Evolutionary conservation across 1,284 basidiomycete species (phyloP).

Genomic region (Phellinidium pouzarii): DNA sequence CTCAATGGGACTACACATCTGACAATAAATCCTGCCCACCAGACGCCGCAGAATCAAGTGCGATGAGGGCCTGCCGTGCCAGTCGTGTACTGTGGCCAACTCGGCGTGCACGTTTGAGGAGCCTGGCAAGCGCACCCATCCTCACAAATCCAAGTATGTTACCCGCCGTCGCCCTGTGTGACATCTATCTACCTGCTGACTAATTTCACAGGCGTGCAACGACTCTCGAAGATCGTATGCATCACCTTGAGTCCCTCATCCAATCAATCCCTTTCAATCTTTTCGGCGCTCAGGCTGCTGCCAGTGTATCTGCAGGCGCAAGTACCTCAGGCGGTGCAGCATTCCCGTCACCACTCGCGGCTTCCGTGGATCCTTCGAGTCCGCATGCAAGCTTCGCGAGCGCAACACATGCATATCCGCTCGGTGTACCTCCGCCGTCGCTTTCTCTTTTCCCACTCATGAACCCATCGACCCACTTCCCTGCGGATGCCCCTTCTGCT

Average conservation of each 20-base stretch:
- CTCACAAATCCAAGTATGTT: slow-evolving; percentile 75
- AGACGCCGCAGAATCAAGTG: slow-evolving; percentile 76
- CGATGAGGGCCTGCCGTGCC: slow-evolving; percentile 79
- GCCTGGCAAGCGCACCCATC: slow-evolving; percentile 73
- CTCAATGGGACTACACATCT: slow-evolving; percentile 5
- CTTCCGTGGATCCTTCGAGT: slow-evolving; percentile 28
- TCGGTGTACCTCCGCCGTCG: slow-evolving; percentile 70
- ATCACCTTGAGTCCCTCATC: slow-evolving; percentile 73
- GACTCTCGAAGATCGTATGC: slow-evolving; percentile 78
- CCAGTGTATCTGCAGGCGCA: slow-evolving; percentile 22
- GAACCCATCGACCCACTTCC: slow-evolving; percentile 73
- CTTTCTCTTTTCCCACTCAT: slow-evolving; percentile 67
- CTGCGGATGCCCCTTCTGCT: slow-evolving; percentile 35
- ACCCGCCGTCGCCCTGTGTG: background rate
- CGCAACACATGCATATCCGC: slow-evolving; percentile 42
- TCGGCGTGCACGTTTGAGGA: slow-evolving; percentile 80
- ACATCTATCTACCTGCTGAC: background rate
- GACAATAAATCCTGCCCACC: slow-evolving; percentile 5
- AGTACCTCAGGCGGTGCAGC: slow-evolving; percentile 27
- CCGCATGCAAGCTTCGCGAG: slow-evolving; percentile 51
- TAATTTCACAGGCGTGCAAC: slow-evolving; percentile 51
- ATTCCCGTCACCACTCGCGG: slow-evolving; percentile 23
- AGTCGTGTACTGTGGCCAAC: slow-evolving; percentile 70
- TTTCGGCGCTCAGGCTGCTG: slow-evolving; percentile 37
- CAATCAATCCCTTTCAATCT: slow-evolving; percentile 75